phyloP scores from a whole-genome alignment of 768 basidiomycete species.

The Boletellus sp. region DNA sequence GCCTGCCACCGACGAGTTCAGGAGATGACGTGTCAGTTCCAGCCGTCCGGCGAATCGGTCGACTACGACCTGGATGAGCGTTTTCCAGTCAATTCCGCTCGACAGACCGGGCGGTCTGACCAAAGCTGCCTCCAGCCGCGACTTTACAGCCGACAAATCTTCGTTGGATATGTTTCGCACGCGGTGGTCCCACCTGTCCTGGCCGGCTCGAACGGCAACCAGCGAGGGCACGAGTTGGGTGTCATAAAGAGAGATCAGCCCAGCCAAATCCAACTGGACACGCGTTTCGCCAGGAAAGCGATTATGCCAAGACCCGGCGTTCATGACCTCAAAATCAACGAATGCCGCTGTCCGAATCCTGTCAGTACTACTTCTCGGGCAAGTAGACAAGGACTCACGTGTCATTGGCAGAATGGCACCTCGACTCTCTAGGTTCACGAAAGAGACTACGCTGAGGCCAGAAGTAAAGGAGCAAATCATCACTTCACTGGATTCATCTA shows the following conservation, averaged over 20 bases:
- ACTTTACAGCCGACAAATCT: not conserved
- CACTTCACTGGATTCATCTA: conserved; percentile 21
- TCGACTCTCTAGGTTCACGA: conserved; percentile 12
- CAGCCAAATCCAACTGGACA: not conserved
- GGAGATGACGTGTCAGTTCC: no score
- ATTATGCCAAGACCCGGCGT: not conserved
- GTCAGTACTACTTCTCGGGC: no score
- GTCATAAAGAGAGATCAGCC: not conserved
- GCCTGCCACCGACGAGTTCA: no score
- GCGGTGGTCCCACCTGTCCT: not conserved
- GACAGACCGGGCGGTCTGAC: no score
- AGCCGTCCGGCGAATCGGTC: no score
- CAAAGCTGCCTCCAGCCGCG: no score
- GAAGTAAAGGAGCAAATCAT: conserved; percentile 30
- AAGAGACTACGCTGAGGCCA: conserved; percentile 23
- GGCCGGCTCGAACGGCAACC: not conserved
- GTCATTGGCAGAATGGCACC: no score
- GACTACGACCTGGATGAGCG: no score
- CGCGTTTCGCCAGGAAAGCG: not conserved
- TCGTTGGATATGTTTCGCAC: not conserved
- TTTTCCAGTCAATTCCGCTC: no score
- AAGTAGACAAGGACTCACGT: no score
- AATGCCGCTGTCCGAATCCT: not conserved
- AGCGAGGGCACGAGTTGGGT: not conserved
- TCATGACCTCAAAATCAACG: not conserved